Evolutionary conservation across 345 rosid genomes (phyloP).

Genomic region (Moricandia arvensis): DNA sequence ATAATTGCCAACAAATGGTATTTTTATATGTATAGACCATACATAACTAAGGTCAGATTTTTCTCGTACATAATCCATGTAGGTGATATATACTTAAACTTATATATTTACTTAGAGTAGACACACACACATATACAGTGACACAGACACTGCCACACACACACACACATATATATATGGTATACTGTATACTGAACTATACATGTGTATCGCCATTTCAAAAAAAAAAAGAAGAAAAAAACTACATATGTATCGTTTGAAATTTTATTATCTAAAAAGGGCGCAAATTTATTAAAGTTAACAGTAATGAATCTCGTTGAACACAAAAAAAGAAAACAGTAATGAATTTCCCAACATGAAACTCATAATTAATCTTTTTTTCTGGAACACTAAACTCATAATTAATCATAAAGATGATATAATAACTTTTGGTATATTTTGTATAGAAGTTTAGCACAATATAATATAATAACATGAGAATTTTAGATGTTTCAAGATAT

Average conservation of each 20-base stretch:
- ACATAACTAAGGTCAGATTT: background rate
- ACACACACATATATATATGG: background rate
- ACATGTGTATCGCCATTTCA: too few relatives aligned
- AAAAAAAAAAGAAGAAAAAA: too few relatives aligned
- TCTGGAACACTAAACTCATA: background rate
- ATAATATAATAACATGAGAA: background rate
- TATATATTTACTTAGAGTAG: background rate
- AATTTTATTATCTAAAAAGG: background rate
- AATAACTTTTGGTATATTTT: background rate
- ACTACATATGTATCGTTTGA: background rate
- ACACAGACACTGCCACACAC: background rate
- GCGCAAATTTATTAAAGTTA: background rate
- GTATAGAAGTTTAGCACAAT: background rate
- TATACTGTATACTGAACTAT: background rate
- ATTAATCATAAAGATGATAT: background rate
- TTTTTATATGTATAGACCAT: background rate
- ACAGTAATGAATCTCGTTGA: background rate
- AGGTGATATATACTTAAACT: background rate
- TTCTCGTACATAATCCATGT: background rate
- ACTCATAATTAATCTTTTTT: background rate
- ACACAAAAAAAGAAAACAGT: too few relatives aligned
- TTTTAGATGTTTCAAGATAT: slow-evolving; percentile 2
- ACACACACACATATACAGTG: background rate
- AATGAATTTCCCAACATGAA: background rate
- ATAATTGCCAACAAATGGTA: background rate